These are phyloP conservation scores for Pueraria montana DNA, from an alignment of 306 rosid genomes.

Conservation along the genomic window DNA sequence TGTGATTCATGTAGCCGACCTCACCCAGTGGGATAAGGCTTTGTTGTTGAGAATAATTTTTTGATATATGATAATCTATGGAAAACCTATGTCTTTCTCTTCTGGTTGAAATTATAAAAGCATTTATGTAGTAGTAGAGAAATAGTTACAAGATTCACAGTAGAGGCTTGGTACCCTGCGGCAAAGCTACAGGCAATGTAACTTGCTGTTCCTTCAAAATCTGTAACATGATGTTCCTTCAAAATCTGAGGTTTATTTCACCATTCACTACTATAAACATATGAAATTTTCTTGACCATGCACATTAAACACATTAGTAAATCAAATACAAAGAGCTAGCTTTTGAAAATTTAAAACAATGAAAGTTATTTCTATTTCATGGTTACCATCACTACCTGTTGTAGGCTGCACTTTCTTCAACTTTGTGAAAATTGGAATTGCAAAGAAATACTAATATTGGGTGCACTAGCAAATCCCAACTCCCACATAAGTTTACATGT, in stretches of 20 bases:
- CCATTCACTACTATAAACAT: not conserved
- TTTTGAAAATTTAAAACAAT: not conserved
- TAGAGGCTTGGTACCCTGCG: too few species aligned
- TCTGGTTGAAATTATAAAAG: not conserved
- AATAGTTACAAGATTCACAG: not conserved
- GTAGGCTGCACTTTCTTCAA: not conserved
- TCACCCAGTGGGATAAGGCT: too few species aligned
- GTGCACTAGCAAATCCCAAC: slow-evolving; percentile 18
- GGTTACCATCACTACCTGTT: not conserved
- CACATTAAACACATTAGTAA: not conserved
- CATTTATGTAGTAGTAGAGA: not conserved
- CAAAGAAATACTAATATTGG: slow-evolving; percentile 6
- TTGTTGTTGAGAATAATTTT: not conserved
- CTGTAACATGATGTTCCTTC: not conserved
- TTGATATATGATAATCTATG: not conserved
- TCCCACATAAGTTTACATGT: not conserved
- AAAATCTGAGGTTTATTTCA: not conserved
- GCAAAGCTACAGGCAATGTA: too few species aligned
- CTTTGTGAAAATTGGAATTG: slow-evolving; percentile 19
- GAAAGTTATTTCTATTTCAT: not conserved
- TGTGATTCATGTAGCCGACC: too few species aligned
- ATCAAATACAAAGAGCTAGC: not conserved
- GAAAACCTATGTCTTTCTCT: slow-evolving; percentile 18
- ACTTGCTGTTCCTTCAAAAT: too few species aligned
- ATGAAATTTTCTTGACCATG: slow-evolving; percentile 9